These are phyloP conservation scores for Stipa capillata DNA, from an alignment of 176 grass and related monocot species.

Conservation along the genomic window DNA sequence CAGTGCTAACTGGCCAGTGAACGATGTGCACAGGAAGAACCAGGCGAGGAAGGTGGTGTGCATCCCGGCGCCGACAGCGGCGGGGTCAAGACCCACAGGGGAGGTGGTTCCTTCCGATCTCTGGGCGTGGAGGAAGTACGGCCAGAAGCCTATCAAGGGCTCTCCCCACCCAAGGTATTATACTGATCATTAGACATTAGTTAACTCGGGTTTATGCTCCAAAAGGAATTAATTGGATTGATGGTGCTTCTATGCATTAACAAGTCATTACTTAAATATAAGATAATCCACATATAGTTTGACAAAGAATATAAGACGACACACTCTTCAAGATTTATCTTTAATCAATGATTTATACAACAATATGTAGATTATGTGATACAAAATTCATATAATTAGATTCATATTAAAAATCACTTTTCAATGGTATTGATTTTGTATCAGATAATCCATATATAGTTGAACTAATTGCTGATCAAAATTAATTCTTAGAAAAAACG, in stretches of 20 bases:
- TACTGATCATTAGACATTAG: not conserved
- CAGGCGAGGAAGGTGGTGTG: slow-evolving; percentile 90
- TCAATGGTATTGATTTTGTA: too few species aligned
- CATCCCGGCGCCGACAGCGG: slow-evolving; percentile 71
- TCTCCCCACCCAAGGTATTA: slow-evolving; percentile 90
- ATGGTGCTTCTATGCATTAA: not conserved
- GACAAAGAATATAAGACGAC: too few species aligned
- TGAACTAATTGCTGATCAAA: too few species aligned
- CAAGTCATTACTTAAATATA: not conserved
- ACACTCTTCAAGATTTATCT: too few species aligned
- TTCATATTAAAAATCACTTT: too few species aligned
- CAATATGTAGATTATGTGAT: too few species aligned
- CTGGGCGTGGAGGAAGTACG: slow-evolving; percentile 99
- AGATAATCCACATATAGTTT: too few species aligned
- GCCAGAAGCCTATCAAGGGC: slow-evolving; percentile 98
- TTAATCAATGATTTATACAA: too few species aligned
- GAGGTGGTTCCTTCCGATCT: slow-evolving; percentile 92
- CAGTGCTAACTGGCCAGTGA: not conserved
- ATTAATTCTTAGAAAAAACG: too few species aligned
- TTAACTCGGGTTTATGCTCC: not conserved
- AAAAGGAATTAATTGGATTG: not conserved
- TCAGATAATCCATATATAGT: too few species aligned
- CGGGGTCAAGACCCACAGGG: slow-evolving; percentile 44
- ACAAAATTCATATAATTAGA: too few species aligned
- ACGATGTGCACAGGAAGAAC: slow-evolving; percentile 54